phyloP scores from a whole-genome alignment of 2,329 filamentous ascomycete species.

The Volutella citrinella region DNA sequence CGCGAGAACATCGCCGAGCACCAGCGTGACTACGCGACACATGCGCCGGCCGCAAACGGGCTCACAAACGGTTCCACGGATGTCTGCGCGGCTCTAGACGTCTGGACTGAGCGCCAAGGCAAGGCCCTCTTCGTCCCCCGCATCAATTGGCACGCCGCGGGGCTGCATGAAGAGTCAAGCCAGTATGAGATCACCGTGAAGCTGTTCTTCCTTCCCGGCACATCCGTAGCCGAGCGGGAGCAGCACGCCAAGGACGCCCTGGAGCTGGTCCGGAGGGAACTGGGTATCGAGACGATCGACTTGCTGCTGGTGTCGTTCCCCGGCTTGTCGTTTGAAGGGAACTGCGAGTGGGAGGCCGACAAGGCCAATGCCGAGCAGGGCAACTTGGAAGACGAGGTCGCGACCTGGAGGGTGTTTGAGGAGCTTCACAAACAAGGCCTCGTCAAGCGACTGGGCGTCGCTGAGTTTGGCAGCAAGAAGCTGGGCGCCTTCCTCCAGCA shows the following conservation, averaged over 20 bases:
- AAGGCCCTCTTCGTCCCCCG: conserved; percentile 72
- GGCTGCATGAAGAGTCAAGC: conserved; percentile 73
- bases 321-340: conserved; percentile 87
- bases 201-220: conserved; percentile 82
- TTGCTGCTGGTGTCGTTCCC: conserved; percentile 92
- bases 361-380: conserved; percentile 59
- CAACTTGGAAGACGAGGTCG: conserved; percentile 64
- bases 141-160: conserved; percentile 67
- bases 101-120: conserved; percentile 68
- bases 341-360: conserved; percentile 77
- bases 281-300: conserved; percentile 74
- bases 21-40: conserved; percentile 56
- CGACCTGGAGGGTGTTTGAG: conserved; percentile 72
- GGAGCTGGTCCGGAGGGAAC: conserved; percentile 73
- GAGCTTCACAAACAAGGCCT: conserved; percentile 66
- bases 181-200: conserved; percentile 96
- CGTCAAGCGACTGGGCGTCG: conserved; percentile 75
- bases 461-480: conserved; percentile 87
- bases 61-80: conserved; percentile 29
- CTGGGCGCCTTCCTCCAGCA: conserved; percentile 72
- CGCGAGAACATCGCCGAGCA: conserved; percentile 77
- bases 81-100: conserved; percentile 30
- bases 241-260: conserved; percentile 76
- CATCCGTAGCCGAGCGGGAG: conserved; percentile 61
- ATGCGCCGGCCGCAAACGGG: conserved; percentile 28